Base-by-base conservation (phyloP, 129 eudicot genomes). In the Gnaphalium uliginosum region DNA sequence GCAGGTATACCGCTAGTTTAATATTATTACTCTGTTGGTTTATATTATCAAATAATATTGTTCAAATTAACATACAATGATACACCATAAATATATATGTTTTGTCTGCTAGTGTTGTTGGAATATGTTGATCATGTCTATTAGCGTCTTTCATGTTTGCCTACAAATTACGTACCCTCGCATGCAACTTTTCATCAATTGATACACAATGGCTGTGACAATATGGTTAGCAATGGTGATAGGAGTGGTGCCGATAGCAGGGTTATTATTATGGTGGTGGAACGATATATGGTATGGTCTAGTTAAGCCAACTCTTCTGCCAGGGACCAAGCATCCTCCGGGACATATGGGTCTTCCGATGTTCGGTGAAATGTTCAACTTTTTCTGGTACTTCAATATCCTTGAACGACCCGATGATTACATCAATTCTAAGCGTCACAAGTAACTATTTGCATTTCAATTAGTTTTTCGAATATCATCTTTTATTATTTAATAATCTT, bases 261-360 rank as follows among this genome's bases (percentile, higher is more conserved):
- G 68, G 56, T 74, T 79, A 82, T 50, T 84, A 4, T 67, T 85
- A 59, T 83, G 86, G 90, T 76, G 85, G 85, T 88, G 88, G 90
- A 86, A 89, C 24, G 87, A 89, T 24, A 21, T 79, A 21, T 76
- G 83, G 88, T 84, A 81, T 26, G 72, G 56, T 11, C 15, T 78
- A 32, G 37, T 32, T 30, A 69, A 25, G 13, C 51, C 35, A 59
- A 79, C 37, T 50, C 4, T 76, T 15, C 78, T 72, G 17, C 73
- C 73, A 50, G 79, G 76, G 73, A 60, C 76, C 56, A 73, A 76
- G 69, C 81, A 86, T 8, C 90, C 85, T 22, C 88, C 94, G 0
- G 90, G 94, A 24, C 43, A 76, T 57, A 81, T 89, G 90, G 94
- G 94, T 1, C 27, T 88, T 32, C 93, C 90, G 1, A 25, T 88